Conservation (phyloP, 345 rosid genomes). For the Eucalyptus sp. region DNA sequence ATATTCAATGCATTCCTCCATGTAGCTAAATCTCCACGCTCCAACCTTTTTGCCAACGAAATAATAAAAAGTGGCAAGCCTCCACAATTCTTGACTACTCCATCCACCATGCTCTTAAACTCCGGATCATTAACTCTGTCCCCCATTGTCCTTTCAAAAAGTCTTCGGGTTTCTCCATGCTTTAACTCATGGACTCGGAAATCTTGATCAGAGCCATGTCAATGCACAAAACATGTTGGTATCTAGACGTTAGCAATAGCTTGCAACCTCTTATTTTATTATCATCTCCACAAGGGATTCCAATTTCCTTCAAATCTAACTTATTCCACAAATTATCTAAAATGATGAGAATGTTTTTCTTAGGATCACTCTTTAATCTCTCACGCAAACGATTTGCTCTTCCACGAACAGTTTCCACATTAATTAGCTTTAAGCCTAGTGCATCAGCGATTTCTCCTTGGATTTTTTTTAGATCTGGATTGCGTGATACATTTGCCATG, state of each 20-base stretch:
- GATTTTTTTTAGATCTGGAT: background rate
- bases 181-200: background rate
- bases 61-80: background rate
- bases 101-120: fast-evolving
- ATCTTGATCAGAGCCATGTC: background rate
- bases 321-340: slow-evolving; percentile 15
- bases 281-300: background rate
- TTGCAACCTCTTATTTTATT: background rate
- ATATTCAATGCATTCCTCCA: background rate
- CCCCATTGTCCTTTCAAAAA: background rate
- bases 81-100: background rate
- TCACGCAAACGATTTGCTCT: background rate
- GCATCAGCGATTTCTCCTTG: slow-evolving; percentile 2
- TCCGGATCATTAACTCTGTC: fast-evolving
- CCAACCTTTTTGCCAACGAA: background rate
- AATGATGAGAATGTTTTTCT: slow-evolving; percentile 5
- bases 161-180: background rate
- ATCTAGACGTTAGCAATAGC: slow-evolving; percentile 10
- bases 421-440: background rate
- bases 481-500: background rate
- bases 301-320: slow-evolving; percentile 1
- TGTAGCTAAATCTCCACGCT: background rate
- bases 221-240: background rate
- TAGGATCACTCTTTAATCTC: background rate
- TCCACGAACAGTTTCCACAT: background rate